Base-by-base conservation (phyloP, 352 stramenopile species). In the Phytopythium chamaehyphon region DNA sequence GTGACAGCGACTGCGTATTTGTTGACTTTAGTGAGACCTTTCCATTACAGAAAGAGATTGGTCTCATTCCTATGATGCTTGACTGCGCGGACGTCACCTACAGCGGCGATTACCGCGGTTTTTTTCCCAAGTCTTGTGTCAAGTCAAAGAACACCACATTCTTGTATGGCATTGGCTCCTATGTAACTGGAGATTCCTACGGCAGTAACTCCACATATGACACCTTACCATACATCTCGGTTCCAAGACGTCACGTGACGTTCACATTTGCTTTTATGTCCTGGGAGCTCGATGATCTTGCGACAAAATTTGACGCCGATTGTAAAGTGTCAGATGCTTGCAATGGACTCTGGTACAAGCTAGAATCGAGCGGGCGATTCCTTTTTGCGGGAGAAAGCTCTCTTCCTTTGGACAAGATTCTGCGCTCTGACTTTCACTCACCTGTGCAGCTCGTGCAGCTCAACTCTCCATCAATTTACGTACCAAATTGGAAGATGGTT, bases 391-490 rank as follows among this genome's bases (percentile, higher is more conserved):
- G 70, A 6, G 37, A 66, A 22, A 65, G 72, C 6, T 59, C 61
- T 1, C 45, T 83, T 6, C 66, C 66, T 2, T 40, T 54, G 0
- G n/a, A 50, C 1, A 21, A 47, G 16, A 61, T 83, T 19, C 44
- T 56, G 33, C n/a, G 18, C 0, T 56, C 66, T 2, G 62, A 69
- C 28, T 76, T 80, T 35, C 66, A 66, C 16, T 62, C 62, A 15
- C 72, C 72, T 1, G 76, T 73, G 10, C 55, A 59, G 35, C 57
- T 83, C 2, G 69, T 83, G 12, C 66, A 75, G 50, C 52, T 83
- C 28, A 76, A 77, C 40, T 40, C n/a, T 3, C 47, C 61, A 16
- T 49, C 43, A 24, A 22, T 64, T 6, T 66, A 55, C 37, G 44
- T 69, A 10, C 15, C 18, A 1, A 38, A 54, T 6, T 53, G 24